Conservation (phyloP, 208 protist genomes). For the Acanthamoeba castellanii region DNA sequence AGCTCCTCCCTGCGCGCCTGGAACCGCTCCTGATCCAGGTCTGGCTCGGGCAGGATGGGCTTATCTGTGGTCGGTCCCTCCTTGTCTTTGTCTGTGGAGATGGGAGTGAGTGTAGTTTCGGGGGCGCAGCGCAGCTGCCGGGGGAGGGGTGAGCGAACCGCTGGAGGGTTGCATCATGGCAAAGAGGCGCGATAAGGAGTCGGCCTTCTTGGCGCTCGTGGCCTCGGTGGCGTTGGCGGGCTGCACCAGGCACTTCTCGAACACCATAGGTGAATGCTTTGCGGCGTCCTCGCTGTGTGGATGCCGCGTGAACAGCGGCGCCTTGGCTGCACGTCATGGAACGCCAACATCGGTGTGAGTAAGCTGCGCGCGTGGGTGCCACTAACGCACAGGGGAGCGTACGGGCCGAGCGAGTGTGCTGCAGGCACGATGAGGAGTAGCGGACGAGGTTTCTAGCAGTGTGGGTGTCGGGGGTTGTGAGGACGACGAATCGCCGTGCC, state of each 20-base stretch:
- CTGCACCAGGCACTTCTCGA: neutral
- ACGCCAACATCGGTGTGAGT: neutral
- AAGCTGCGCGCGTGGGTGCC: neutral
- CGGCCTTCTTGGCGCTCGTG: neutral
- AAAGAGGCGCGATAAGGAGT: neutral
- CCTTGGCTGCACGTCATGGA: neutral
- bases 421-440: slow-evolving; percentile 6
- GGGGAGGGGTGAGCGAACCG: neutral
- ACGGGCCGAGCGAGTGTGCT: neutral
- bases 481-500: neutral
- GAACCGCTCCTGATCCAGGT: neutral
- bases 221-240: no score
- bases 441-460: neutral
- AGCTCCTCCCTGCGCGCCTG: neutral
- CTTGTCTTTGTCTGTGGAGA: slow-evolving; percentile 3
- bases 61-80: neutral
- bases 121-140: neutral
- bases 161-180: neutral
- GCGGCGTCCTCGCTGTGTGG: neutral
- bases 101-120: no score
- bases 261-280: neutral
- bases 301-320: neutral
- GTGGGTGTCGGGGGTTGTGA: neutral
- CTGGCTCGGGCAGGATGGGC: neutral
- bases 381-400: neutral